These are phyloP conservation scores for Saitozyma sp. DNA, from an alignment of 768 basidiomycete genomes.

Conservation along the genomic window DNA sequence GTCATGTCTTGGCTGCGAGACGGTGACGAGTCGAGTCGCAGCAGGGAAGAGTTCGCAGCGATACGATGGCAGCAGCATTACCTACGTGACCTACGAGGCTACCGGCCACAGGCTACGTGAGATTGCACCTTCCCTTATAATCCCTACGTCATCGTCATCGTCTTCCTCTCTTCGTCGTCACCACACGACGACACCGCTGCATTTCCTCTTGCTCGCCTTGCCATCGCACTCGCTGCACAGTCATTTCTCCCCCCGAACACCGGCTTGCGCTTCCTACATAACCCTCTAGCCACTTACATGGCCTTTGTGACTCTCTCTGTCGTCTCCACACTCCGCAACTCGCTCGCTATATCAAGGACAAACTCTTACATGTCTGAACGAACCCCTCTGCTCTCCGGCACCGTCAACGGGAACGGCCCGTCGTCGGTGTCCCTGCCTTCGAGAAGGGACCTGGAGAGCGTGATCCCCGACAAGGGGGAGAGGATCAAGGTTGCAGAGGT, in stretches of 20 bases:
- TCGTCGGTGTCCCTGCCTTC: conserved; percentile 24
- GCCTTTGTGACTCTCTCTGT: not conserved
- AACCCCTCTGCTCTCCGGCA: conserved; percentile 33
- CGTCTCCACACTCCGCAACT: not conserved
- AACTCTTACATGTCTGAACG: conserved; percentile 30
- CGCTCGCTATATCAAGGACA: not conserved
- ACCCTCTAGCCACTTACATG: not conserved
- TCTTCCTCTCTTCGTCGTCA: too few relatives aligned
- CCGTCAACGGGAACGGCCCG: conserved; percentile 26
- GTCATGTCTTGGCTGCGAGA: too few relatives aligned
- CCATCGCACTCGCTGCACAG: not conserved
- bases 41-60: too few relatives aligned
- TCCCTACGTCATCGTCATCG: too few relatives aligned
- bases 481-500: conserved; percentile 48
- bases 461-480: conserved; percentile 38
- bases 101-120: too few relatives aligned
- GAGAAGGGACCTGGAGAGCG: conserved; percentile 30
- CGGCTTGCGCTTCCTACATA: not conserved
- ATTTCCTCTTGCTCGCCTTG: too few relatives aligned
- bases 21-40: too few relatives aligned
- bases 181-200: too few relatives aligned
- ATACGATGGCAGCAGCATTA: too few relatives aligned
- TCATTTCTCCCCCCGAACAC: not conserved
- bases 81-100: too few relatives aligned
- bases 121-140: too few relatives aligned